These are phyloP conservation scores for Globisporangium lucens DNA, from an alignment of 352 stramenopile species.

Conservation along the genomic window DNA sequence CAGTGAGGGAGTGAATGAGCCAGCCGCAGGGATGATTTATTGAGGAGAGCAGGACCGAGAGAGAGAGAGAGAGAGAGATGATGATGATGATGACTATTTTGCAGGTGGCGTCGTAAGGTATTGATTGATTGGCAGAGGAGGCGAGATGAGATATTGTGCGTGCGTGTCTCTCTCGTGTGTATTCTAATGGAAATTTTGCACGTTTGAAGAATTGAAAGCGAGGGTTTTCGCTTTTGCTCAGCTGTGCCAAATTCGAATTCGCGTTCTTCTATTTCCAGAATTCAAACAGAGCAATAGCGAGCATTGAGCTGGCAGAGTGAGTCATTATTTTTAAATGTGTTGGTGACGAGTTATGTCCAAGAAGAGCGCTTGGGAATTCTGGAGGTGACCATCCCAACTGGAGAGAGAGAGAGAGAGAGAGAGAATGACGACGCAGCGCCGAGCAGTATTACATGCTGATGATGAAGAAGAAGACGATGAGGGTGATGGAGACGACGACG, in stretches of 20 bases:
- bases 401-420: neutral
- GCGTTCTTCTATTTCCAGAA: neutral
- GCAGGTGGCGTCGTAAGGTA: neutral
- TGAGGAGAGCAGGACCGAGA: neutral
- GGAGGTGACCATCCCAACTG: too few relatives aligned
- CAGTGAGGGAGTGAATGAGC: neutral
- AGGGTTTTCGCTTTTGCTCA: too few relatives aligned
- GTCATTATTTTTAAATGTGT: neutral
- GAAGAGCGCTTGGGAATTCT: neutral
- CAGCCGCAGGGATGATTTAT: neutral
- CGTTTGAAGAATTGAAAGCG: neutral
- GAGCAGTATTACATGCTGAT: neutral
- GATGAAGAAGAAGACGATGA: too few relatives aligned
- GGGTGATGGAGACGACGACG: too few relatives aligned
- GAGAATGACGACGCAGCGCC: neutral
- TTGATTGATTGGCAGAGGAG: neutral
- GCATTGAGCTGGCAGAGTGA: too few relatives aligned
- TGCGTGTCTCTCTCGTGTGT: neutral
- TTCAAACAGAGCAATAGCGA: too few relatives aligned
- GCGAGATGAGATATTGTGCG: neutral
- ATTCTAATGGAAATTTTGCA: neutral
- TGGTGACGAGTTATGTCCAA: too few relatives aligned
- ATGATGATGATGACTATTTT: neutral
- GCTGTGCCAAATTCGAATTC: too few relatives aligned
- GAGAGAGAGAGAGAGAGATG: too few relatives aligned